These are phyloP conservation scores for Seiridium cupressi DNA, from an alignment of 2,329 filamentous ascomycete genomes.

Conservation along the genomic window DNA sequence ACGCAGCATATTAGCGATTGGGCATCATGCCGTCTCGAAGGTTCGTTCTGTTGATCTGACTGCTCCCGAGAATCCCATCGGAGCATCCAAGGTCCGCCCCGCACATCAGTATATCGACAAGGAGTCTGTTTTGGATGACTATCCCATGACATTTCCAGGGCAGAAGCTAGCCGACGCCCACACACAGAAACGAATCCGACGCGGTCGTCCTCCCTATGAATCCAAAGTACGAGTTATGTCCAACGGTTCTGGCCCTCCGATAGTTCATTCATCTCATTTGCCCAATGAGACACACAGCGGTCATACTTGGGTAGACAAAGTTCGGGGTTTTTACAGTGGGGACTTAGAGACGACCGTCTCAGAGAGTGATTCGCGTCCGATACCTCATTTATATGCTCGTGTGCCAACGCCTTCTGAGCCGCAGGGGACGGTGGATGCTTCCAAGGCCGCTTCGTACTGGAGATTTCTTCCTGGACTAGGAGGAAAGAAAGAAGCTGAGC, in stretches of 20 bases:
- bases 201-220: neutral
- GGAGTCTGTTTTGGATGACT: neutral
- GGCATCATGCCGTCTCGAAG: neutral
- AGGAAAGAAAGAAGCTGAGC: slow-evolving; percentile 6
- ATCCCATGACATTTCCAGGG: neutral
- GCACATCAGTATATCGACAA: neutral
- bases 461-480: slow-evolving; percentile 19
- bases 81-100: neutral
- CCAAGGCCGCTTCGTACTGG: slow-evolving; percentile 21
- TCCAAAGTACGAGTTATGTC: neutral
- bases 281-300: slow-evolving; percentile 15
- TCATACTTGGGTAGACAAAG: slow-evolving; percentile 16
- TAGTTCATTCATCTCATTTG: neutral
- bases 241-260: neutral
- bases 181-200: neutral
- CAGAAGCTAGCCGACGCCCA: neutral
- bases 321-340: slow-evolving; percentile 14
- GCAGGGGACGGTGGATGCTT: slow-evolving; percentile 8
- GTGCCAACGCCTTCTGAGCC: neutral
- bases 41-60: neutral
- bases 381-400: slow-evolving; percentile 3
- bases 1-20: neutral
- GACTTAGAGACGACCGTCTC: slow-evolving; percentile 1
- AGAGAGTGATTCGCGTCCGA: slow-evolving; percentile 3
- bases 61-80: neutral